Conservation (phyloP, 805 yeast species). For the Schwanniomyces occidentalis region DNA sequence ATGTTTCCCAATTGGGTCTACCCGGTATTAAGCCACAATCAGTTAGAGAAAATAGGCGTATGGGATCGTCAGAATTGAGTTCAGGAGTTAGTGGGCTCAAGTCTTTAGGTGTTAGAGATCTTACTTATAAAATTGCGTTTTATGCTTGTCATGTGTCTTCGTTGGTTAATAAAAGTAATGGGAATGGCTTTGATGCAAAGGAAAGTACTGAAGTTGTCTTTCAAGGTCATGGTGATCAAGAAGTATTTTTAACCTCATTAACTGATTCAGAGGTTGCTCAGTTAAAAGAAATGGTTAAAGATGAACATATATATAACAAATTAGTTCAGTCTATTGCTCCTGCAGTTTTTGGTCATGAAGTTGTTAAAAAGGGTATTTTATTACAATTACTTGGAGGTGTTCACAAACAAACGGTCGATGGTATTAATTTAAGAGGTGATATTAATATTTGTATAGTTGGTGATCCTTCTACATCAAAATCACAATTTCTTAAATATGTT, state of each 20-base stretch:
- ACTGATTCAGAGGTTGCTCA: constrained; percentile 83
- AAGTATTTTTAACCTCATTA: constrained; percentile 71
- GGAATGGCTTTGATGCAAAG: constrained; percentile 19
- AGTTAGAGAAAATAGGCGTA: constrained; percentile 61
- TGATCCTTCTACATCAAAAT: constrained; percentile 96
- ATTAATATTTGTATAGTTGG: constrained; percentile 96
- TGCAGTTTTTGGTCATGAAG: constrained; percentile 94
- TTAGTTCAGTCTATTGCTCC: constrained; percentile 91
- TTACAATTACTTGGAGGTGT: constrained; percentile 93
- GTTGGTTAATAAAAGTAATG: constrained; percentile 33
- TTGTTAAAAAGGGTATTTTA: constrained; percentile 86
- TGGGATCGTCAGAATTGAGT: constrained; percentile 67
- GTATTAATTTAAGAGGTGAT: constrained; percentile 93
- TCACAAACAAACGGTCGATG: constrained; percentile 90
- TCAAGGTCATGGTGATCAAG: constrained; percentile 71
- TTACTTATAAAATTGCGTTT: constrained; percentile 89
- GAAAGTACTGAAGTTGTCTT: constrained; percentile 25
- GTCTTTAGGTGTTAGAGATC: constrained; percentile 90
- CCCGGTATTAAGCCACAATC: constrained; percentile 94
- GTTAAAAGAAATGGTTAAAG: constrained; percentile 85
- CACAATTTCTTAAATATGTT: constrained; percentile 93
- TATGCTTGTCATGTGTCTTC: constrained; percentile 89
- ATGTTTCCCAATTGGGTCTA: constrained; percentile 86
- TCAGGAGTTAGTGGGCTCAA: constrained; percentile 89
- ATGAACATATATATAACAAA: constrained; percentile 79